phyloP scores from a whole-genome alignment of 2,329 filamentous ascomycete genomes.

The Colletotrichum sidae region DNA sequence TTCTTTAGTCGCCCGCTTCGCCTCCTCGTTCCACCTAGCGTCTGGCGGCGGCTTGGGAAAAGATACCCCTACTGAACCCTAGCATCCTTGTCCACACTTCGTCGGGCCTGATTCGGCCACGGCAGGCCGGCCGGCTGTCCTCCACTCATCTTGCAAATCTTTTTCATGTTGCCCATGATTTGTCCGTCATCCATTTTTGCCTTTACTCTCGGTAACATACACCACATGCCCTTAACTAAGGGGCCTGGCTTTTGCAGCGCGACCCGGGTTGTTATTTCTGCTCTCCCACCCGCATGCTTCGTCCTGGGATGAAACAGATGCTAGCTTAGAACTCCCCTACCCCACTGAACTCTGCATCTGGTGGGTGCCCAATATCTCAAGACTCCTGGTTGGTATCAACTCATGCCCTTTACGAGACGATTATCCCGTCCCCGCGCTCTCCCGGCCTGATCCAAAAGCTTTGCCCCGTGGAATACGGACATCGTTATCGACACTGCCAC shows the following conservation, averaged over 20 bases:
- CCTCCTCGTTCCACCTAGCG: conserved; percentile 28
- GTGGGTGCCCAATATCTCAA: conserved; percentile 18
- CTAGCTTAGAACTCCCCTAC: conserved; percentile 17
- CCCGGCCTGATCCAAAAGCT: no score
- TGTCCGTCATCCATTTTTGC: conserved; percentile 19
- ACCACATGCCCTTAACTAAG: neutral
- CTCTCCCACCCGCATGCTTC: conserved; percentile 18
- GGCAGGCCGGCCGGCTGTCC: conserved; percentile 6
- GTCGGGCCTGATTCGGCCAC: conserved; percentile 27
- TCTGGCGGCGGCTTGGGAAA: conserved; percentile 12
- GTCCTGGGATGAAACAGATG: conserved; percentile 13
- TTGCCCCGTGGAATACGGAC: no score
- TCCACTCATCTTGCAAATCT: conserved; percentile 22
- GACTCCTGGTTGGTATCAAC: conserved; percentile 8
- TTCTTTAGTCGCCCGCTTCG: conserved; percentile 3
- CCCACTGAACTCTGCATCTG: conserved; percentile 18
- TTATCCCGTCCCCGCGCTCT: neutral
- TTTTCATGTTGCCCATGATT: conserved; percentile 19
- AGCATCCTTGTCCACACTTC: conserved; percentile 26
- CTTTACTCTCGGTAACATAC: conserved; percentile 24
- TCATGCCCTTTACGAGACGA: conserved; percentile 1
- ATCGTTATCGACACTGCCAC: no score
- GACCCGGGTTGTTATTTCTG: conserved; percentile 8
- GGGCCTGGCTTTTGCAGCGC: neutral
- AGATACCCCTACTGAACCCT: conserved; percentile 26